Conservation (phyloP, 805 yeast species). For the Suhomyces vadensis region DNA sequence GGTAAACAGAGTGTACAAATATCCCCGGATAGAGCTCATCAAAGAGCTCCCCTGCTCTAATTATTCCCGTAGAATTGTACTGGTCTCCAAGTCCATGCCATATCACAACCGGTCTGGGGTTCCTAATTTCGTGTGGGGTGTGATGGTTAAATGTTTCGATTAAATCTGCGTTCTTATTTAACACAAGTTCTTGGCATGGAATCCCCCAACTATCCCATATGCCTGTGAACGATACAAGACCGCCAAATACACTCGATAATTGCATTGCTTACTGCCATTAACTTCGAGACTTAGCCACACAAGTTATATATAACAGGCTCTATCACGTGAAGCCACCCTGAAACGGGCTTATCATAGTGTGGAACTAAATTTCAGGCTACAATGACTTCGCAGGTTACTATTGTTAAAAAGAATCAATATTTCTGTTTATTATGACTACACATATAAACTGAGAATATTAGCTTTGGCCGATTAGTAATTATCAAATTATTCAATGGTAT, state of each 20-base stretch:
- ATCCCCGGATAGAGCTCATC: constrained; percentile 48
- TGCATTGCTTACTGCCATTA: neutral
- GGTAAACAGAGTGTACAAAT: constrained; percentile 52
- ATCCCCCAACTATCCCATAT: neutral
- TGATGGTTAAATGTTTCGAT: neutral
- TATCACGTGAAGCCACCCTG: constrained; percentile 1
- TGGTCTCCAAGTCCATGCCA: constrained; percentile 89
- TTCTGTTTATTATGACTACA: too few species aligned
- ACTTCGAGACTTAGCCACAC: too few species aligned
- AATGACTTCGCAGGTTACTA: too few species aligned
- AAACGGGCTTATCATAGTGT: too few species aligned
- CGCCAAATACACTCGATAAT: neutral
- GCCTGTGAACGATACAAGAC: neutral
- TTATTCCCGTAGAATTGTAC: constrained; percentile 62
- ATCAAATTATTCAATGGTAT: neutral
- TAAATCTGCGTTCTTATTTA: neutral
- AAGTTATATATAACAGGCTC: neutral
- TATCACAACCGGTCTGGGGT: constrained; percentile 55
- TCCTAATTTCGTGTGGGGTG: neutral
- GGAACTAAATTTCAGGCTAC: too few species aligned
- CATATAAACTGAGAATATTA: too few species aligned
- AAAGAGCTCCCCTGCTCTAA: constrained; percentile 44
- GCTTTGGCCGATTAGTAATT: too few species aligned
- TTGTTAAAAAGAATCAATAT: too few species aligned
- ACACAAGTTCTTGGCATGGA: neutral